A percentile compares a stretch with the other conserved stretches of the same genome.
These are phyloP conservation scores for Penicillium janthinellum DNA, from an alignment of 2,329 filamentous ascomycete species.

Conservation along the genomic window DNA sequence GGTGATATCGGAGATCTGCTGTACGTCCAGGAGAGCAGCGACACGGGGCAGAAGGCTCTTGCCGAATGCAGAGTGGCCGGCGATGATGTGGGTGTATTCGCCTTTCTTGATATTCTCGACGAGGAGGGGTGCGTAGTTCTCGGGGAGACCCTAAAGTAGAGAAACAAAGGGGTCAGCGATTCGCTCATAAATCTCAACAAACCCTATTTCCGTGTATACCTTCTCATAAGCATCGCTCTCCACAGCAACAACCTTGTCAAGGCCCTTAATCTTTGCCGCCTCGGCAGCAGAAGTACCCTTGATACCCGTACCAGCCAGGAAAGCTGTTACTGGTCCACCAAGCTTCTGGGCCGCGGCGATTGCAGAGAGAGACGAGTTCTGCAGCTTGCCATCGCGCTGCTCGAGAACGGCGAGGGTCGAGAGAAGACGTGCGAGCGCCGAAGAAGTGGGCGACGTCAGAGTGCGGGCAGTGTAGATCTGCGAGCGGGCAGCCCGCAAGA, in stretches of 20 bases:
- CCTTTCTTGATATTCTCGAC: slow-evolving; percentile 97
- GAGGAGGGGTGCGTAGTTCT: slow-evolving; percentile 90
- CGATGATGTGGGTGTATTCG: slow-evolving; percentile 88
- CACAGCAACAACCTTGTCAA: slow-evolving; percentile 88
- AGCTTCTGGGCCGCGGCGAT: slow-evolving; percentile 84
- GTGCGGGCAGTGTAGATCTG: slow-evolving; percentile 47
- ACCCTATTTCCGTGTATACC: slow-evolving; percentile 51
- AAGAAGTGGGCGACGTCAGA: slow-evolving; percentile 51
- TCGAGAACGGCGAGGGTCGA: slow-evolving; percentile 91
- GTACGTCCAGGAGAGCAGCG: slow-evolving; percentile 84
- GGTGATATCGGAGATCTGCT: slow-evolving; percentile 92
- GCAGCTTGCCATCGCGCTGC: slow-evolving; percentile 86
- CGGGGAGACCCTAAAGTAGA: slow-evolving; percentile 70
- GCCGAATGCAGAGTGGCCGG: slow-evolving; percentile 90
- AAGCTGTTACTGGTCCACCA: slow-evolving; percentile 81
- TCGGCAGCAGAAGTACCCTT: slow-evolving; percentile 73
- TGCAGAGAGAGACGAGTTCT: slow-evolving; percentile 77
- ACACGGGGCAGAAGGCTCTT: slow-evolving; percentile 93
- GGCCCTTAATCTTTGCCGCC: slow-evolving; percentile 82
- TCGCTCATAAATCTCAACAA: too few relatives aligned
- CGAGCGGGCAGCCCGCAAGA: slow-evolving; percentile 47
- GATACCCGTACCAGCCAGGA: slow-evolving; percentile 79
- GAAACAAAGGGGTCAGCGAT: background rate
- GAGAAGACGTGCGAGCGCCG: slow-evolving; percentile 67
- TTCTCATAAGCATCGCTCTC: slow-evolving; percentile 92